Evolutionary conservation across 352 stramenopile species (phyloP), one percentile per base, ranked within the genome.

Genomic region (Pythium guiyangense): DNA sequence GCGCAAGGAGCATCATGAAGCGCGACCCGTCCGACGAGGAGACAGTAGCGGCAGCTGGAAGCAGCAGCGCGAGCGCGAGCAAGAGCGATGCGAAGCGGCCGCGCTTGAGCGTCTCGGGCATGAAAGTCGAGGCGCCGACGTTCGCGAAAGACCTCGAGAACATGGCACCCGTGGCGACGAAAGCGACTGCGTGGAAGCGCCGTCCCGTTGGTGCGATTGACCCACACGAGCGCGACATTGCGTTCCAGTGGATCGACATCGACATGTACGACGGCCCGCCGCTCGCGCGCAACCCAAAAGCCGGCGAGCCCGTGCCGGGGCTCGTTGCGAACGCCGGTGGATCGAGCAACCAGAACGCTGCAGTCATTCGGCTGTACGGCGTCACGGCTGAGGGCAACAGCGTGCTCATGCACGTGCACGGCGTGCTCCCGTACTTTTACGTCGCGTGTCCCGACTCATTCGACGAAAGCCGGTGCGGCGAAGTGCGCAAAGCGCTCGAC

Each of bases 181-280:
- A 84, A 50, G 79, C 79, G 57, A 86, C 64, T 39, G 63, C 80
- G 54, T 91, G 79, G 83, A 77, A 71, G 42, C 79, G 83, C 37
- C 76, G 71, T 51, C 57, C 72, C 6, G 47, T 88, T 51, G 48
- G 35, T 3, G 52, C 64, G 14, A 31, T 85, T 22, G 64, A 90
- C 46, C 67, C 78, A 11, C 34, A 26, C 11, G 44, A 52, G 44
- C 69, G 82, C 49, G 59, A 66, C 14, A 50, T 92, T 40, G 64
- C 76, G 6, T 92, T 99, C 58, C 96, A 99, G 75, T 99, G 97
- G 96, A 90, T 99, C 49, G 97, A 99, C 66, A 97, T 99, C 55
- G 97, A 99, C 73, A 98, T 99, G 88, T 97, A 98, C 49, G 80
- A 94, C 20, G 96, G 95, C 3, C 53, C 79, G 34, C 90, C 95